Base-by-base conservation (phyloP, 805 yeast species). In the Lipomyces sp. region DNA sequence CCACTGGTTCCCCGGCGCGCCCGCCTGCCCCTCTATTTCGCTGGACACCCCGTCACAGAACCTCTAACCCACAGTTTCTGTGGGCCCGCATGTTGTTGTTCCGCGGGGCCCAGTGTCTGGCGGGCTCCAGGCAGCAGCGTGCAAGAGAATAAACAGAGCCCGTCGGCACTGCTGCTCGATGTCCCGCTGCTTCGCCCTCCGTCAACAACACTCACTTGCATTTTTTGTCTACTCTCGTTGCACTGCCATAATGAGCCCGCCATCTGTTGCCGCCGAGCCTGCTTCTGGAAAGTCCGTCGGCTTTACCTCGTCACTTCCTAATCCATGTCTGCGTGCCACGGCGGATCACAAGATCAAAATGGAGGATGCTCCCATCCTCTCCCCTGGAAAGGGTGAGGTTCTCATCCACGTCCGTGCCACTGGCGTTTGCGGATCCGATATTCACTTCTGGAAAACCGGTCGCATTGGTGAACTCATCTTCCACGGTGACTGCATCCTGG, bases 401-500 rank as follows among this genome's bases (percentile, higher is more conserved):
- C 28, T 38, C 14, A 24, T 38, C 14, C 41, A 23, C 31, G 41
- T 38, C 19, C 41, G 41, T 4, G 28, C 31, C 4, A 38, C 41
- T 23, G 41, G 41, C 7, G 19, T 38, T 21, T 38, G 41, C 31
- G 41, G 41, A 4, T 38, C 21, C 38, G 38, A 32, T n/a, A 26
- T 26, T 10, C 29, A 26, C 29, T 26, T 26, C 71, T 86, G 81
- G 62, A 77, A 79, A 31, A 83, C 83, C 55, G 95, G 95, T 2
- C 75, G 74, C 47, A 83, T 86, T 63, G 95, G 95, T n/a, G 76
- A 79, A 4, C 86, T 84, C 60, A 79, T 80, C 4, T 82, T 87
- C 51, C 77, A 75, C 55, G 70, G 74, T 24, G 95, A 95, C 39
- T 83, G 86, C 90, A 70, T 74, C 28, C 66, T 78, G 67, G 84